Evolutionary conservation across 352 stramenopile species (phyloP), one percentile per base, ranked within the genome.

Genomic region (Pythium aphanidermatum): DNA sequence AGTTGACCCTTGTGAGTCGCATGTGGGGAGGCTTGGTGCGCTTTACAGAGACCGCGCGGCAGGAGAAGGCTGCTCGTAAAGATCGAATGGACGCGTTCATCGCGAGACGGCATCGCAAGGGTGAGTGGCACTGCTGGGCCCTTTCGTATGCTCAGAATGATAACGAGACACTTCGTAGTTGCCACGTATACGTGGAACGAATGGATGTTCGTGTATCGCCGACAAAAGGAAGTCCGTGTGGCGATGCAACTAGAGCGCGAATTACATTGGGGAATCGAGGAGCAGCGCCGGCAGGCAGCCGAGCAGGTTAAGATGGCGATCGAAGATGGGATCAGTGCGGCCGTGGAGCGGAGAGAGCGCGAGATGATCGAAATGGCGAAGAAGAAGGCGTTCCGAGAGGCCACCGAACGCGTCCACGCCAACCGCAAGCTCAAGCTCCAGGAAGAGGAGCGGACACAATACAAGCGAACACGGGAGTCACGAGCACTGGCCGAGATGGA

Each of bases 341-440:
- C 53, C 0, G 42, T 76, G 0, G 51, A 67, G 25, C n/a, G 24
- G 4, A 58, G 54, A 31, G 47, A 62, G 11, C 57, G 53, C 3
- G 38, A 64, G 17, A 25, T 47, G 3, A 36, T 36, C 0, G 77
- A 86, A 30, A 52, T 46, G 2, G 60, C 54, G 24, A 61, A 53
- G 0, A 58, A 59, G 26, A 65, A 64, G 7, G 68, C 63, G 4
- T 83, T 76, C 32, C 62, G 76, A 21, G 63, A 73, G 17, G 63
- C 65, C 2, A 72, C 77, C 0, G 49, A 74, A 3, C 57, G 51
- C 20, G 65, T 77, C 1, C 52, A 73, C 26, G 59, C 52, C 11
- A 68, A 58, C 26, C 67, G 72, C 20, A 82, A 84, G 46, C 32
- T 83, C 21, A 55, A 65, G 12, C 58, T 72, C 37, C 71, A 86